Evolutionary conservation across 495 filamentous ascomycete genomes (phyloP).

Genomic region (Neurospora tetraspora): DNA sequence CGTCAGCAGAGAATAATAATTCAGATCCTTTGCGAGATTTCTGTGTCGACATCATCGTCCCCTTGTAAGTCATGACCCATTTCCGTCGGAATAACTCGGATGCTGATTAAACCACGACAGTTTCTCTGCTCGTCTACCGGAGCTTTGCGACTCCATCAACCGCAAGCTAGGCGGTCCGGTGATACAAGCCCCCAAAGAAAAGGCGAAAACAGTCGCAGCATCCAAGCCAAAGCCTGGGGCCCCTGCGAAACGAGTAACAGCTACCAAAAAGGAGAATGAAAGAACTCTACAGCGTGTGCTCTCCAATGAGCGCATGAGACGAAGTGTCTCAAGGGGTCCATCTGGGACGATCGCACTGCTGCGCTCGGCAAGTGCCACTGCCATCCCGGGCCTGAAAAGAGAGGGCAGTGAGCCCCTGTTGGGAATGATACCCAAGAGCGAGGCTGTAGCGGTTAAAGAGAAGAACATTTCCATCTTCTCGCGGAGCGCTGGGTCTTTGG

Average conservation of each 20-base stretch:
- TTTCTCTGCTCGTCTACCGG: conserved; percentile 75
- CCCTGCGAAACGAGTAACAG: conserved; percentile 40
- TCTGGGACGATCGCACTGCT: conserved; percentile 47
- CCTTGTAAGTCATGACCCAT: conserved; percentile 53
- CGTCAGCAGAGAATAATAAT: conserved; percentile 17
- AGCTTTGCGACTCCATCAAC: conserved; percentile 67
- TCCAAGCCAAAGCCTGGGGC: conserved; percentile 43
- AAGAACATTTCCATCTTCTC: conserved; percentile 14
- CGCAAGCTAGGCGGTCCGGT: conserved; percentile 77
- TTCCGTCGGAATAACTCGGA: neutral
- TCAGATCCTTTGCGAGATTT: conserved; percentile 50
- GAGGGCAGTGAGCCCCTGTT: conserved; percentile 54
- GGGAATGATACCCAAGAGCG: conserved; percentile 37
- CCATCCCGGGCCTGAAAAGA: conserved; percentile 48
- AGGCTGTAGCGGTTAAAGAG: conserved; percentile 30
- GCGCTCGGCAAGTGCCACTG: conserved; percentile 58
- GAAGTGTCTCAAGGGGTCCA: conserved; percentile 41
- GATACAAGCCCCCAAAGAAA: conserved; percentile 48
- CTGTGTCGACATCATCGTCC: conserved; percentile 84
- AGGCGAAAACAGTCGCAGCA: conserved; percentile 26
- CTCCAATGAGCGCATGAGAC: conserved; percentile 53
- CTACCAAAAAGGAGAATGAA: conserved; percentile 43
- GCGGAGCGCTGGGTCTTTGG: conserved; percentile 11
- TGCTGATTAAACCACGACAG: conserved; percentile 21
- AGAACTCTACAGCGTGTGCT: conserved; percentile 58